Evolutionary conservation across 352 stramenopile species (phyloP).

Genomic region (Aphanomyces euteiches): DNA sequence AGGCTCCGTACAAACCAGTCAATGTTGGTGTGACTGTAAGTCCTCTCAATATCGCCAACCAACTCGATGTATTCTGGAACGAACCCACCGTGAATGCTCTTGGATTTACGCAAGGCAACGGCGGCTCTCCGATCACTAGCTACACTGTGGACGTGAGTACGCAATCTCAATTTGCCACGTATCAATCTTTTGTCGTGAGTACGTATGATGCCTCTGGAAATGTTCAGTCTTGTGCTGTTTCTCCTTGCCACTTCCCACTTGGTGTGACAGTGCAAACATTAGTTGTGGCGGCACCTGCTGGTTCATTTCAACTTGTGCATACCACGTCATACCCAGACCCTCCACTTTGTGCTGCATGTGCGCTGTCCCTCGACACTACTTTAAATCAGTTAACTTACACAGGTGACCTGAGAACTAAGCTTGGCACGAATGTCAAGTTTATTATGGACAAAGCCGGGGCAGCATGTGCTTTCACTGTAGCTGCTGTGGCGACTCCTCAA

Average conservation of each 20-base stretch:
- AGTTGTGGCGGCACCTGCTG: conserved; percentile 58
- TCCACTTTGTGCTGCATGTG: conserved; percentile 16
- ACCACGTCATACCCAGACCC: conserved; percentile 9
- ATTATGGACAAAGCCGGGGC: conserved; percentile 46
- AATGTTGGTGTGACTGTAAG: conserved; percentile 74
- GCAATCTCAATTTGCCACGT: conserved; percentile 40
- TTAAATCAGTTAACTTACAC: conserved; percentile 30
- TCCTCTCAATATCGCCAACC: conserved; percentile 58
- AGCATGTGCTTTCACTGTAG: conserved; percentile 58
- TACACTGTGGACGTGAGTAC: conserved; percentile 68
- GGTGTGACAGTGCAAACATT: conserved; percentile 91
- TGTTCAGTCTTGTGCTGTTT: conserved; percentile 36
- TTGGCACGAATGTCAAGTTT: conserved; percentile 75
- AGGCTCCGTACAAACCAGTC: conserved; percentile 67
- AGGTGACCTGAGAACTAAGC: conserved; percentile 53
- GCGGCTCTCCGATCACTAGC: conserved; percentile 51
- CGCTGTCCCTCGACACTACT: conserved; percentile 33
- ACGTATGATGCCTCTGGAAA: conserved; percentile 40
- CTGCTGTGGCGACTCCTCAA: conserved; percentile 35
- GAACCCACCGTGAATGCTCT: conserved; percentile 66
- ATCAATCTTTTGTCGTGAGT: conserved; percentile 50
- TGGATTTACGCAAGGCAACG: conserved; percentile 52
- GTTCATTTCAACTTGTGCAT: conserved; percentile 72
- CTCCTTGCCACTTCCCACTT: conserved; percentile 81
- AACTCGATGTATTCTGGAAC: conserved; percentile 74